Evolutionary conservation across 2,329 filamentous ascomycete species (phyloP), one percentile per base, ranked within the genome.

Genomic region (Phoma sp.): DNA sequence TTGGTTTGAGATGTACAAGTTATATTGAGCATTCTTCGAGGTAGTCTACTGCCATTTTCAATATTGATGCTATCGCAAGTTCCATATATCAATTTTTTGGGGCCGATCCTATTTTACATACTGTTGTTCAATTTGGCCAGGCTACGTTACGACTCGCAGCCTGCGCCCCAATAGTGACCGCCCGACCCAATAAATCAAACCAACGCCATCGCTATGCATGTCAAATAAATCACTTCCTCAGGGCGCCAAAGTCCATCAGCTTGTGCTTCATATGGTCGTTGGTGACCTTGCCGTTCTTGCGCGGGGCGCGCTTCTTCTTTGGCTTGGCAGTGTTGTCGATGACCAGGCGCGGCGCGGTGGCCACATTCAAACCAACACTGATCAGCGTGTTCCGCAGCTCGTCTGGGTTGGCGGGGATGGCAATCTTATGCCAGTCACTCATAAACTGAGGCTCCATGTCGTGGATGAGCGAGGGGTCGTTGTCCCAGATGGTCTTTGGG

Each of bases 241-340:
- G 68, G 52, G 82, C 79, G 9, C 80, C 82, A 60, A 86, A 93
- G 71, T 93, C 90, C 77, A 91, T 88, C 70, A 96, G 81, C 55
- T 96, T 83, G 60, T 88, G 86, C 64, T 83, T 82, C 91, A 96
- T 96, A 73, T 96, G 92, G 25, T 86, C 86, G 72, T 96, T 96
- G 24, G 91, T 96, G 52, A 89, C 87, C 82, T 93, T 95, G 61
- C 89, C 90, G 37, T 86, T 85, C 55, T 87, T 83, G 61, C 90
- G 85, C 39, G 86, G 81, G 72, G 90, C 90, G 77, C 90, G 89
- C 75, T 87, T 86, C 78, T 89, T 88, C 78, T 90, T 89, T 63
- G 87, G 86, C 64, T 84, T 84, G 22, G 82, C 78, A 35, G 78
- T 76, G 51, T 80, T 77, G 66, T 85, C 86, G 47, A 70, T 69